phyloP scores from a whole-genome alignment of 2,329 filamentous ascomycete genomes.

The Botrytis deweyae region DNA sequence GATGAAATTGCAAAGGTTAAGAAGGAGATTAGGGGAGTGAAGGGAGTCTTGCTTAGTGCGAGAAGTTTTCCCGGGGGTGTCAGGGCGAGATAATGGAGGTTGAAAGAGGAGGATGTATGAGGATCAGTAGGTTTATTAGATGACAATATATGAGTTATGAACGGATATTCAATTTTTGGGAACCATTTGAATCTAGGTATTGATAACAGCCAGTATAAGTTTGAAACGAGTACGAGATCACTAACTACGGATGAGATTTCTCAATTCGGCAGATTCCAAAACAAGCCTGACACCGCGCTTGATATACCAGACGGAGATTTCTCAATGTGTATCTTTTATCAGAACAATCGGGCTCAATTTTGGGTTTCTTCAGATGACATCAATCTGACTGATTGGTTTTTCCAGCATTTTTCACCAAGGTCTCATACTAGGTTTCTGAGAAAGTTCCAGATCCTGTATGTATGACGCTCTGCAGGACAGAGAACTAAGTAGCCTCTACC shows the following conservation, averaged over 20 bases:
- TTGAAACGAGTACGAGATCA: neutral
- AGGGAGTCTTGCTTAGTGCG: constrained; percentile 73
- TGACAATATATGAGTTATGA: constrained; percentile 12
- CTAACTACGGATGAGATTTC: neutral
- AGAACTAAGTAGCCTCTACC: neutral
- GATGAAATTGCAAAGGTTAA: constrained; percentile 74
- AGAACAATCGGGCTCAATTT: neutral
- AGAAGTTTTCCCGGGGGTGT: constrained; percentile 61
- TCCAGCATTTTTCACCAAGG: too few species aligned
- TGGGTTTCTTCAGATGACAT: neutral
- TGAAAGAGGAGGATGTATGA: neutral
- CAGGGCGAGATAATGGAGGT: constrained; percentile 21
- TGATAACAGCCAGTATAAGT: neutral
- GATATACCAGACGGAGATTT: neutral
- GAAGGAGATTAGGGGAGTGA: constrained; percentile 74
- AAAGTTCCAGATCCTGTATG: neutral
- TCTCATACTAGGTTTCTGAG: neutral
- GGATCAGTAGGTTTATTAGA: constrained; percentile 26
- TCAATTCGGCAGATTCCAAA: neutral
- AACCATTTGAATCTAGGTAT: neutral
- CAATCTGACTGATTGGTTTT: too few species aligned
- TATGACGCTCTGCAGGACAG: neutral
- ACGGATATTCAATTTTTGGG: neutral
- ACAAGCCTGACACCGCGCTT: neutral
- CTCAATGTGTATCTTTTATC: neutral